Evolutionary conservation across 169 alveolate genomes (phyloP), one percentile per base, ranked within the genome.

Genomic region (Eimeria falciformis): DNA sequence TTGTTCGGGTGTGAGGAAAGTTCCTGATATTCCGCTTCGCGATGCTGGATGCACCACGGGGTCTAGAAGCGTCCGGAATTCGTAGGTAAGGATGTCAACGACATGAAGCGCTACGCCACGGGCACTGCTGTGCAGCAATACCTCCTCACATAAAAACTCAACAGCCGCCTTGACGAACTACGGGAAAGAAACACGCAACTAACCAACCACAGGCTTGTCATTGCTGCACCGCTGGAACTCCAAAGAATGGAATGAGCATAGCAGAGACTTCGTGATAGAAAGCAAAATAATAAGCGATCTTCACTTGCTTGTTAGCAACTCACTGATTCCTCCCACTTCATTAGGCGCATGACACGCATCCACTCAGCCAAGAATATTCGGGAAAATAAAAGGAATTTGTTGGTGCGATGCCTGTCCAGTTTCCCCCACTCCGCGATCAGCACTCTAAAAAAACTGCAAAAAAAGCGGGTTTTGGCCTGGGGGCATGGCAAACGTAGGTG

Each of bases 341-440:
- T 62, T 3, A 62, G 37, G 25, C 37, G 79, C 91, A 58, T 33
- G 46, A 37, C 75, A 37, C 21, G 46, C 58, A 45, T 58, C 53
- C 66, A 69, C 79, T 83, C 81, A 5, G 91, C 91, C n/a, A 62
- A 45, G 29, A 83, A 27, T 58, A 83, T 83, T 33, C 65, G 58
- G 3, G 25, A 69, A 50, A 83, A 69, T 5, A 83, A 45, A 12
- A 83, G 91, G n/a, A 83, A 83, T 40, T 83, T 83, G 91, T 83
- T 62, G 81, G 68, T 33, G 47, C 91, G 91, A 43, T 43, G 58
- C 50, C 46, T n/a, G 65, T 83, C 91, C 7, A 83, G 55, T 14
- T 23, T 21, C 11, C 68, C 81, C 91, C 91, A 83, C 56, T 62
- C 47, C 25, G 58, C 5, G 25, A 53, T 37, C 37, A 83, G 43